Conservation (phyloP, 371 early-diverging fungal species). For the Rhizopus arrhizus region DNA sequence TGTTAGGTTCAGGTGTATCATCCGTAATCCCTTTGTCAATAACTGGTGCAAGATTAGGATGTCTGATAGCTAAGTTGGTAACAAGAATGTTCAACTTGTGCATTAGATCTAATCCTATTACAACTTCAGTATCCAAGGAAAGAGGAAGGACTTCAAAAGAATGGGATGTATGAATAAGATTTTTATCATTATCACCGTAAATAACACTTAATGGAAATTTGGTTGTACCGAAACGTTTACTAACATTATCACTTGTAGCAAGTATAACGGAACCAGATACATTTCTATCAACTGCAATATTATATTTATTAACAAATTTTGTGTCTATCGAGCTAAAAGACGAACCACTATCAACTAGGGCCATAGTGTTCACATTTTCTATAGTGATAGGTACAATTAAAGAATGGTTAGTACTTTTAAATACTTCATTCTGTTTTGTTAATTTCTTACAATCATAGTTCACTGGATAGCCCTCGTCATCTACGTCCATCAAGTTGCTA, state of each 20-base stretch:
- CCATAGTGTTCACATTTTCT: conserved; percentile 7
- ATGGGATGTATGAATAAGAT: background rate
- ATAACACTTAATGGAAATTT: background rate
- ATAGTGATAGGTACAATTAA: conserved; percentile 5
- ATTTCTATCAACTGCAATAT: too few species aligned
- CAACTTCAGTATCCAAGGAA: background rate
- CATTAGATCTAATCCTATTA: background rate
- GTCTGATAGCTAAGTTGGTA: too few species aligned
- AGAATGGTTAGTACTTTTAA: background rate
- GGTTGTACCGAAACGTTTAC: background rate
- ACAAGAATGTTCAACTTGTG: too few species aligned
- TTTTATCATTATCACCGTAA: background rate
- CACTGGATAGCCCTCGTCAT: background rate
- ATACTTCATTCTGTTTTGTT: background rate
- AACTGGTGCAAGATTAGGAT: too few species aligned
- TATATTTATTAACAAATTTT: background rate
- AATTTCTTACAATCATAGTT: conserved; percentile 9
- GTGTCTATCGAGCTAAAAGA: conserved; percentile 1
- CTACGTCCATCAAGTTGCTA: conserved; percentile 1
- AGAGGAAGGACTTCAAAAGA: background rate
- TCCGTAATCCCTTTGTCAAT: too few species aligned
- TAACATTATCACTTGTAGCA: background rate
- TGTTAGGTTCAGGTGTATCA: too few species aligned
- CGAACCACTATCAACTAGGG: conserved; percentile 7
- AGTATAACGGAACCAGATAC: background rate